Evolutionary conservation across 352 stramenopile genomes (phyloP).

Genomic region (Nothophytophthora sp.): DNA sequence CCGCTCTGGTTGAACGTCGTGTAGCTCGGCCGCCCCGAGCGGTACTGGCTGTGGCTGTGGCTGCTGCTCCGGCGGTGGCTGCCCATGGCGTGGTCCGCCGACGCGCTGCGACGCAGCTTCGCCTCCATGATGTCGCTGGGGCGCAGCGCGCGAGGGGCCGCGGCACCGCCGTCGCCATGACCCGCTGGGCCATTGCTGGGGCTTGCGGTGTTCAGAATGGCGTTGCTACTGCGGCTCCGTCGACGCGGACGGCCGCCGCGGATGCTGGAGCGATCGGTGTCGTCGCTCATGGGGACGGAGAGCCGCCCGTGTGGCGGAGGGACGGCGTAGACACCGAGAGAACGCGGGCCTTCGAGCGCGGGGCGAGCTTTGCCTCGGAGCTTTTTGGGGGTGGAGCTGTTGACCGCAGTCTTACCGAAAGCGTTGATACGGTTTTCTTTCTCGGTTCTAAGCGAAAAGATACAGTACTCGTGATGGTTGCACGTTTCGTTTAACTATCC

Average conservation of each 20-base stretch:
- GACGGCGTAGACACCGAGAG: no score
- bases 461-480: no score
- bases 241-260: conserved; percentile 20
- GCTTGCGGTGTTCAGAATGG: conserved; percentile 89
- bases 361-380: no score
- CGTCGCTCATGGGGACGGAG: conserved; percentile 30
- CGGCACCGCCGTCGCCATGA: no score
- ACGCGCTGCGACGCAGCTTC: conserved; percentile 37
- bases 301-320: no score
- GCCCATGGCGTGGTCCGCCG: conserved; percentile 25
- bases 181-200: no score
- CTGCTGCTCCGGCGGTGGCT: conserved; percentile 29
- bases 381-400: no score
- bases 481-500: no score
- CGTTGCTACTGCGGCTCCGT: conserved; percentile 82
- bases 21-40: conserved; percentile 1
- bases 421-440: no score
- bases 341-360: no score
- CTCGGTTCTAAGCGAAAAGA: no score
- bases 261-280: conserved; percentile 16
- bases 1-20: conserved; percentile 17
- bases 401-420: no score
- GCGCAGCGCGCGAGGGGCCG: conserved; percentile 24
- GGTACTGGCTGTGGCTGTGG: conserved; percentile 24
- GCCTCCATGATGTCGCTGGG: conserved; percentile 38